Evolutionary conservation across 2,329 filamentous ascomycete species (phyloP).

Genomic region (Diaporthe australafricana): DNA sequence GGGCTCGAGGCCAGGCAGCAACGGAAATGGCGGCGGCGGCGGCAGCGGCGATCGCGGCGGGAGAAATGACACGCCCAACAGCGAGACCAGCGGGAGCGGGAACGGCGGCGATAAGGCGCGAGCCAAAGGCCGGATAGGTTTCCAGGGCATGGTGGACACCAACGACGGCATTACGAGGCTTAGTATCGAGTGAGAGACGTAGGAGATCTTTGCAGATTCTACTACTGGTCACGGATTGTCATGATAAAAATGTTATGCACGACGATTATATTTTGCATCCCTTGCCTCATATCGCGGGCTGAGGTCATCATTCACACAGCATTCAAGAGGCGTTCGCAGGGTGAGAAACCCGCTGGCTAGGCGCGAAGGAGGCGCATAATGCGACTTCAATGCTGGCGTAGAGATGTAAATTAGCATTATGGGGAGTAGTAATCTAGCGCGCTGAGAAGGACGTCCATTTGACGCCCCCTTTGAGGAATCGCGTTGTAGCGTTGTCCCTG

Average conservation of each 20-base stretch:
- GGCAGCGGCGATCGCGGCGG: constrained; percentile 53
- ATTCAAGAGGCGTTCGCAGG: constrained; percentile 21
- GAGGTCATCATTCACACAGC: constrained; percentile 4
- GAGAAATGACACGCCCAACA: constrained; percentile 63
- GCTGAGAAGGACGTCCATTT: not conserved
- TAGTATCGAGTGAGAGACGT: constrained; percentile 82
- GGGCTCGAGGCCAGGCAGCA: constrained; percentile 73
- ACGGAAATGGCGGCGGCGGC: constrained; percentile 55
- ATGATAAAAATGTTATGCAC: not conserved
- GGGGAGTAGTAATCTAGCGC: not conserved
- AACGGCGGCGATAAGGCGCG: constrained; percentile 61
- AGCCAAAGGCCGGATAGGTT: constrained; percentile 74
- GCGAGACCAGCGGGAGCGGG: constrained; percentile 41
- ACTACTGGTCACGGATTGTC: not conserved
- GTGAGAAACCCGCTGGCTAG: not conserved
- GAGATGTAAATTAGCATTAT: constrained; percentile 19
- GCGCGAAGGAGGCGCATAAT: not conserved
- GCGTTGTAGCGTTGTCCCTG: constrained; percentile 4
- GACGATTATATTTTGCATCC: not conserved
- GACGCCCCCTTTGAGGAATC: not conserved
- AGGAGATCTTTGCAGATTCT: not conserved
- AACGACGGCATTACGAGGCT: constrained; percentile 96
- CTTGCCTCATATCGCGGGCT: not conserved
- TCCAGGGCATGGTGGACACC: constrained; percentile 96
- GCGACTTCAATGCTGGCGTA: not conserved